phyloP scores from a whole-genome alignment of 768 basidiomycete genomes.

The Tricholoma furcatifolium region DNA sequence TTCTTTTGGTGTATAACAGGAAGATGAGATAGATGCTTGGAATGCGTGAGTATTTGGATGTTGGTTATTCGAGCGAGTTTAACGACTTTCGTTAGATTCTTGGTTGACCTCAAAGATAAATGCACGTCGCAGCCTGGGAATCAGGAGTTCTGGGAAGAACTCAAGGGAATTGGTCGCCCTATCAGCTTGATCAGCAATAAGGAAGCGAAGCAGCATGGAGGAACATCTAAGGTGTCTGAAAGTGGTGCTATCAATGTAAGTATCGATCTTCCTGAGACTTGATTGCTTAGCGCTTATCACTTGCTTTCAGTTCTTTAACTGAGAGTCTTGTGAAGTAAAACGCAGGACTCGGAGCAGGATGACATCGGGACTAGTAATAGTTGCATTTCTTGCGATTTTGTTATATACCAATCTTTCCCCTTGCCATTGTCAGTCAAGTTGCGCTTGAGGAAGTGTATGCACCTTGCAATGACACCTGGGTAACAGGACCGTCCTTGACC shows the following conservation, averaged over 20 bases:
- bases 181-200: constrained; percentile 61
- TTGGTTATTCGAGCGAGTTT: not conserved
- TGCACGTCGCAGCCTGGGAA: constrained; percentile 62
- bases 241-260: constrained; percentile 53
- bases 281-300: too few species aligned
- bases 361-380: too few species aligned
- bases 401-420: too few species aligned
- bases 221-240: constrained; percentile 56
- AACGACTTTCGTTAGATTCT: constrained; percentile 44
- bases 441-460: too few species aligned
- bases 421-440: too few species aligned
- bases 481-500: too few species aligned
- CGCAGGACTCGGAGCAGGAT: too few species aligned
- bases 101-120: constrained; percentile 53
- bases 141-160: constrained; percentile 61
- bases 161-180: constrained; percentile 47
- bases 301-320: too few species aligned
- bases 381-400: too few species aligned
- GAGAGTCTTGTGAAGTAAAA: too few species aligned
- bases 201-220: constrained; percentile 63
- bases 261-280: too few species aligned
- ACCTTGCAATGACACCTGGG: too few species aligned
- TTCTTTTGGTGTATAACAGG: constrained; percentile 33
- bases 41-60: constrained; percentile 50
- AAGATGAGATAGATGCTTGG: constrained; percentile 85